Percentiles rank a stretch among this genome's conserved stretches.
These are phyloP conservation scores for Umbelopsis sp. DNA, from an alignment of 192 early-diverging fungal species.

Conservation along the genomic window DNA sequence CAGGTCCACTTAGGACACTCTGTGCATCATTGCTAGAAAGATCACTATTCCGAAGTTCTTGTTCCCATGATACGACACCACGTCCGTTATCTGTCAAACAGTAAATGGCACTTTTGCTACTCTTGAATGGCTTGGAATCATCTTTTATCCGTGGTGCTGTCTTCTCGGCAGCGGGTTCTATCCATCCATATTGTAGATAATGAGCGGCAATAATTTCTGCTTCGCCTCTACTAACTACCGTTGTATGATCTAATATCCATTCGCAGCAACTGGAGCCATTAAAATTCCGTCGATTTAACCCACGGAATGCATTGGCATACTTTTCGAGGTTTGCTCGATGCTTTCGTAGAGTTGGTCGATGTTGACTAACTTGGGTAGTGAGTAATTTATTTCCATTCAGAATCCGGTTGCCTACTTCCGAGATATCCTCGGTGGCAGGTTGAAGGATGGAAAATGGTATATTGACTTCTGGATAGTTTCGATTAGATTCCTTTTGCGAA, in stretches of 20 bases:
- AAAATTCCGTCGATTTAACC: constrained; percentile 10
- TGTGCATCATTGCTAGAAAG: constrained; percentile 10
- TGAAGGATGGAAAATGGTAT: background rate
- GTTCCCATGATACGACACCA: background rate
- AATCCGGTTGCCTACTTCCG: background rate
- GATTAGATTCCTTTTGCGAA: background rate
- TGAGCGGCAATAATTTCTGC: constrained; percentile 44
- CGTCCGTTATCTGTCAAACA: constrained; percentile 2
- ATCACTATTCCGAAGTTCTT: background rate
- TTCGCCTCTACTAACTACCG: constrained; percentile 50
- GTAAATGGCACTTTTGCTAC: constrained; percentile 1
- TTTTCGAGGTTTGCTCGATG: background rate
- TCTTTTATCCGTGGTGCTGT: background rate
- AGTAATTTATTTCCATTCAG: constrained; percentile 1
- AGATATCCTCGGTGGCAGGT: constrained; percentile 16
- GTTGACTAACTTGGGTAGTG: constrained; percentile 5
- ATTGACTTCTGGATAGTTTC: background rate
- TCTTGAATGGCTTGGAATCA: background rate
- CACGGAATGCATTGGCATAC: background rate
- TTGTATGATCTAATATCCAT: constrained; percentile 54
- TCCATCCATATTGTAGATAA: constrained; percentile 46
- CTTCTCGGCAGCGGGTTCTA: constrained; percentile 28
- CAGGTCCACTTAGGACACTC: background rate
- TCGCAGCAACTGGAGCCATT: constrained; percentile 31
- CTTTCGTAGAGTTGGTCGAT: background rate